phyloP scores from a whole-genome alignment of 495 filamentous ascomycete genomes.

The Penicillium tannophilum region DNA sequence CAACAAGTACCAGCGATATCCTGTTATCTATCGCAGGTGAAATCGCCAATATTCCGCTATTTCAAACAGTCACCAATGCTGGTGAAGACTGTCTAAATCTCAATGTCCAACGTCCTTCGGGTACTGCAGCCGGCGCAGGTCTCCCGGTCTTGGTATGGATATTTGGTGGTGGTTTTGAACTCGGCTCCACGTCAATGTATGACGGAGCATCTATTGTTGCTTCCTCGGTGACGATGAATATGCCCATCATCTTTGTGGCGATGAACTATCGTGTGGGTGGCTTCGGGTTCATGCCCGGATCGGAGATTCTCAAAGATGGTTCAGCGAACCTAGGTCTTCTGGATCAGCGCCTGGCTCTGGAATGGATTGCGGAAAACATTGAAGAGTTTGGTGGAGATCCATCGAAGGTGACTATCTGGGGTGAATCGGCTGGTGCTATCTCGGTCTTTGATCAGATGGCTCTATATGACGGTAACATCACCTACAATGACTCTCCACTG shows the following conservation, averaged over 20 bases:
- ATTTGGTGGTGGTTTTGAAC: constrained; percentile 66
- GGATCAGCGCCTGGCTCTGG: constrained; percentile 53
- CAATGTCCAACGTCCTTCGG: constrained; percentile 64
- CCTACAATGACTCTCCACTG: constrained; percentile 66
- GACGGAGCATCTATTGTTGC: constrained; percentile 57
- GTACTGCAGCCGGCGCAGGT: constrained; percentile 53
- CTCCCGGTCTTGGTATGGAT: constrained; percentile 71
- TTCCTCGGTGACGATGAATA: constrained; percentile 53
- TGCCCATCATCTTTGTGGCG: constrained; percentile 70
- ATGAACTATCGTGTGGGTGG: constrained; percentile 79
- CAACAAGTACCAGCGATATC: constrained; percentile 40
- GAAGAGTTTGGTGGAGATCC: constrained; percentile 58
- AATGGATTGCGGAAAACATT: constrained; percentile 60
- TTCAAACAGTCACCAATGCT: constrained; percentile 48
- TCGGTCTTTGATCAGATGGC: constrained; percentile 72
- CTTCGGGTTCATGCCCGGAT: constrained; percentile 71
- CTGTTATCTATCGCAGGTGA: constrained; percentile 50
- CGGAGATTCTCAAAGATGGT: constrained; percentile 66
- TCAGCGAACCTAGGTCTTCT: constrained; percentile 56
- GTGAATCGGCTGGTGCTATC: constrained; percentile 71
- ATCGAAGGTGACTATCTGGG: constrained; percentile 71
- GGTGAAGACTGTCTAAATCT: constrained; percentile 69
- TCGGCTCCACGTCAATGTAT: constrained; percentile 61
- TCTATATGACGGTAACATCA: constrained; percentile 67
- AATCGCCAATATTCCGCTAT: constrained; percentile 57